Evolutionary conservation across 331 rosid genomes (phyloP), one percentile per base, ranked within the genome.

Genomic region (Pyrus hybrid): DNA sequence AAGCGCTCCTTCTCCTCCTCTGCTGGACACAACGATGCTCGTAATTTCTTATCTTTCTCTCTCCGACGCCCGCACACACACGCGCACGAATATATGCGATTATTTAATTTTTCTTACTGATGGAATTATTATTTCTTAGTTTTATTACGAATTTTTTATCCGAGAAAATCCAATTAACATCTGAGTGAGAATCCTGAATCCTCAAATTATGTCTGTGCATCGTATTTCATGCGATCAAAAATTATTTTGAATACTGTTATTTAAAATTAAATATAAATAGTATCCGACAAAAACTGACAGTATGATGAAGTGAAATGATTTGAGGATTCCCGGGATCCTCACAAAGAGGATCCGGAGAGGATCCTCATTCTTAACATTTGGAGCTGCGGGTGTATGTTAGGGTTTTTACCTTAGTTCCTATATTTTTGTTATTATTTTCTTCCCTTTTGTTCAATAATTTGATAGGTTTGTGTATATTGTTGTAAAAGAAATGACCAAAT

Each of bases 1-100:
- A 91, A 85, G 75, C 87, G 97, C 63, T 84, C 83, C 77, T 90
- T 86, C 67, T 71, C 97, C 63, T 87, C 96, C 75, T 80, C 97
- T 20, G 86, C 76, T 69, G 86, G 75, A 22, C 97, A 92, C 85
- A 90, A 92, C 75, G 99, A 94, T 76, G 97, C 86, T 43, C 72
- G 99, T 94, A 57, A 75, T 45, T 60, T 29, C 78, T 90, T 22
- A 68, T 43, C 68, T 41, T 41, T 63, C 78, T 63, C 64, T n/a
- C 62, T 18, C 43, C 0, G 57, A 13, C 3, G 23, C 68, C 26
- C 32, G 16, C 56, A 2, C 51, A 3, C 57, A 70, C 49, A 21
- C 65, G 14, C 22, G 29, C 28, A 1, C 64, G 35, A 32, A 29
- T 17, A 23, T 51, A 30, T 45, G 3, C 9, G 56, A 51, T 51